Conservation (phyloP, 108 stramenopile species). For the Mediolabrus comicus region DNA sequence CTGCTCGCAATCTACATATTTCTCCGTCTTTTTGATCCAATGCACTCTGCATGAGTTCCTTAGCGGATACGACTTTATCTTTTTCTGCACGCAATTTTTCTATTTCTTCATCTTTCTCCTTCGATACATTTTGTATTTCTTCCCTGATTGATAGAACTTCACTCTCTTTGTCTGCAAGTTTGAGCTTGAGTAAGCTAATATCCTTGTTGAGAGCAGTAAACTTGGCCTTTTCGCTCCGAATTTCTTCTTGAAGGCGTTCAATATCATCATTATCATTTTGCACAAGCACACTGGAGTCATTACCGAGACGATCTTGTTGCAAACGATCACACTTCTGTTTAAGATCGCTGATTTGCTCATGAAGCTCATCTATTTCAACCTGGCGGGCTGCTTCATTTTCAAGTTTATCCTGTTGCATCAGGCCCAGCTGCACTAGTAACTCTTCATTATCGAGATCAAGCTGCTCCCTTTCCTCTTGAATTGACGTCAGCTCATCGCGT, state of each 20-base stretch:
- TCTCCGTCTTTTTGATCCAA: conserved; percentile 19
- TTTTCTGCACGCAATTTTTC: conserved; percentile 25
- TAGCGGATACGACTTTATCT: no score
- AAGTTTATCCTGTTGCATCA: conserved; percentile 70
- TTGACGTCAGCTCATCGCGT: conserved; percentile 44
- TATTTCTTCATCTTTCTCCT: conserved; percentile 42
- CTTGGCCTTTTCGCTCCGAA: conserved; percentile 7
- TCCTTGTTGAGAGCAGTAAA: conserved; percentile 33
- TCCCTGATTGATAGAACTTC: conserved; percentile 18
- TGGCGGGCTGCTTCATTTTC: conserved; percentile 40
- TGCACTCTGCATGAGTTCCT: conserved; percentile 8
- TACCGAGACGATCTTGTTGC: conserved; percentile 10
- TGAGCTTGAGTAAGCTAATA: conserved; percentile 21
- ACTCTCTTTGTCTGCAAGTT: conserved; percentile 43
- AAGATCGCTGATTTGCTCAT: conserved; percentile 26
- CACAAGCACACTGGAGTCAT: background rate
- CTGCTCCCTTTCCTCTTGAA: conserved; percentile 48
- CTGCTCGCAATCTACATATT: conserved; percentile 15
- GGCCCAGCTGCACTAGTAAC: conserved; percentile 76
- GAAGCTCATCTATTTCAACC: conserved; percentile 23
- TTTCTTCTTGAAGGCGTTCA: conserved; percentile 23
- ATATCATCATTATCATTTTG: conserved; percentile 3
- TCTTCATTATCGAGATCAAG: conserved; percentile 76
- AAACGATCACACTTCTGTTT: conserved; percentile 15
- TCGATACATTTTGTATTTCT: conserved; percentile 35